Base-by-base conservation (phyloP, 2,329 filamentous ascomycete species). In the Diplodia seriata region DNA sequence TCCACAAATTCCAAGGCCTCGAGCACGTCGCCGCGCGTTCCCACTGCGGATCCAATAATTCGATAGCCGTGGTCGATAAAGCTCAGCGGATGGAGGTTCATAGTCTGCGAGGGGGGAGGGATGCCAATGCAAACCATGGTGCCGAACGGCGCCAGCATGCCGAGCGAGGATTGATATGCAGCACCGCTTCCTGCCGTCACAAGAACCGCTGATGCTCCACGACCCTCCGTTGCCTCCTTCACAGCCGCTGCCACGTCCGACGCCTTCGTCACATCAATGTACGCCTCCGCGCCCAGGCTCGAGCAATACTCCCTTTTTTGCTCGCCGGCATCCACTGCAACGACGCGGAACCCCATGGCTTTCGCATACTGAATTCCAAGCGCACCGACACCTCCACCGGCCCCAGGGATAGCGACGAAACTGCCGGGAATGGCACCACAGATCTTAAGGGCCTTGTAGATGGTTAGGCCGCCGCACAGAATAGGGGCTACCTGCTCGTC, bases 381-480 rank as follows among this genome's bases (percentile, higher is more conserved):
- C 69, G 87, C 85, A 4, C 86, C 86, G 3, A 88, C 86, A 47
- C 84, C 84, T 14, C 86, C 82, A 31, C 81, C 86, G 0, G 83
- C 84, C 20, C 85, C 85, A 8, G 84, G 83, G 70, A 87, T 85
- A n/a, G 84, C 82, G 1, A 85, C 83, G 82, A 83, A 87, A 62
- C 86, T 78, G 14, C 85, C 85, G 0, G 85, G 78, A 66, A 78
- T 79, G 3, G 87, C 76, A 1, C 78, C 80, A 0, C 83, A 84
- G 51, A 85, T 83, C 15, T 83, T 80, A 63, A 89, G 77, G 2
- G 85, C 84, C 5, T 84, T 81, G 74, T 88, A 86, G 69, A 88
- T 85, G 1, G 87, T 89, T 7, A 82, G 83, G 0, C 81, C 81
- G 0, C 76, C 81, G 65, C 81, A 83, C 38, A 83, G 69, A 7